These are phyloP conservation scores for Tetrapisispora iriomotensis DNA, from an alignment of 805 yeast genomes.

Conservation along the genomic window DNA sequence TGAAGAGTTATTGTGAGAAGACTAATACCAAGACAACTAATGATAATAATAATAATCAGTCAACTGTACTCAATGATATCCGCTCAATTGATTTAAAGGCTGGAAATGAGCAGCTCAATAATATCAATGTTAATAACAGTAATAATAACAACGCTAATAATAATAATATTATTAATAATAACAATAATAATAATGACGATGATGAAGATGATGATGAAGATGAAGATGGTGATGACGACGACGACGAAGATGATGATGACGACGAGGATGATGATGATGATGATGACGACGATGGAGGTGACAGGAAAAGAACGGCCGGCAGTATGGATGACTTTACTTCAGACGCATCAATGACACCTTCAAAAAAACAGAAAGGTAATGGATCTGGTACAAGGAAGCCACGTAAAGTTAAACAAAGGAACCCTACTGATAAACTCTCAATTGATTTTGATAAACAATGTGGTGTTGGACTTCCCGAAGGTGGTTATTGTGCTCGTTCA, in stretches of 20 bases:
- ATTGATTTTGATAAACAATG: slow-evolving; percentile 88
- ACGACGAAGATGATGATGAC: slow-evolving; percentile 6
- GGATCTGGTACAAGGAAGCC: slow-evolving; percentile 17
- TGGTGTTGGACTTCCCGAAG: slow-evolving; percentile 88
- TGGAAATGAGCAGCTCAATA: background rate
- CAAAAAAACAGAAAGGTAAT: slow-evolving; percentile 10
- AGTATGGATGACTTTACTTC: background rate
- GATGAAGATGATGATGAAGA: slow-evolving; percentile 4
- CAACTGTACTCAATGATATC: too few species aligned
- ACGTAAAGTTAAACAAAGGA: slow-evolving; percentile 41
- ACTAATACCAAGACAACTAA: slow-evolving; percentile 1
- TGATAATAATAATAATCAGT: background rate
- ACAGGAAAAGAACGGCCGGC: slow-evolving; percentile 2
- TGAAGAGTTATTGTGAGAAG: slow-evolving; percentile 18
- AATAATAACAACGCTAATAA: background rate
- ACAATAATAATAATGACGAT: slow-evolving; percentile 3
- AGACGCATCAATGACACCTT: slow-evolving; percentile 2
- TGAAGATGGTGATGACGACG: slow-evolving; percentile 7
- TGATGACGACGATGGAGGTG: slow-evolving; percentile 5
- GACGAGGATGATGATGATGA: slow-evolving; percentile 5
- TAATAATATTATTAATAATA: slow-evolving; percentile 2
- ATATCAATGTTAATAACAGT: background rate
- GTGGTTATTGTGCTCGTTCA: slow-evolving; percentile 94
- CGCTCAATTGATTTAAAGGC: too few species aligned
- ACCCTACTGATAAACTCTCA: slow-evolving; percentile 58